phyloP scores from a whole-genome alignment of 768 basidiomycete species.

The Strobilomyces dryophilus region DNA sequence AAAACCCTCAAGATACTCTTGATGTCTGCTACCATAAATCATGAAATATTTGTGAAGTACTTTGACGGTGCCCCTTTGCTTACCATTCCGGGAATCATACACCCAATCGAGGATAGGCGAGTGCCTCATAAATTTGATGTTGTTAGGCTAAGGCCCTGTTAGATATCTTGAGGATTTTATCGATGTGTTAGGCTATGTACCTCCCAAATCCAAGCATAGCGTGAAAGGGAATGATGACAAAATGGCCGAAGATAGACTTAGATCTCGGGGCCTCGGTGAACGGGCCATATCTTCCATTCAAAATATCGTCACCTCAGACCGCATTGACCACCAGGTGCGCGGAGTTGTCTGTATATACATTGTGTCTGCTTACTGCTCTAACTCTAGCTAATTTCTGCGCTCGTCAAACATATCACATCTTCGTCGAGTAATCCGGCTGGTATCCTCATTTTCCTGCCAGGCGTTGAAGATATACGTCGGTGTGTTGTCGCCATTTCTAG shows the following conservation, averaged over 20 bases:
- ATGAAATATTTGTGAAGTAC: constrained; percentile 77
- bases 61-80: constrained; percentile 79
- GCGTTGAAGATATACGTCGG: constrained; percentile 81
- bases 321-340: constrained; percentile 69
- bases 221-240: constrained; percentile 30
- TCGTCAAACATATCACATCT: constrained; percentile 60
- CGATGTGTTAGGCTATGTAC: constrained; percentile 51
- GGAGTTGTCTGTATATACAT: background rate
- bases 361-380: background rate
- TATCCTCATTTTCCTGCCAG: constrained; percentile 86
- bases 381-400: constrained; percentile 56
- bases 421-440: constrained; percentile 49
- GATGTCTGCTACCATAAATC: constrained; percentile 96
- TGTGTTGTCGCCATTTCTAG: constrained; percentile 61
- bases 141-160: constrained; percentile 2
- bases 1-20: constrained; percentile 71
- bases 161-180: constrained; percentile 85
- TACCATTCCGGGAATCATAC: constrained; percentile 76
- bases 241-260: constrained; percentile 45
- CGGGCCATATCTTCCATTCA: constrained; percentile 51
- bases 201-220: constrained; percentile 36
- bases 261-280: constrained; percentile 51
- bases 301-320: constrained; percentile 53
- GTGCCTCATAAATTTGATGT: constrained; percentile 18
- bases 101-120: constrained; percentile 74